Base-by-base conservation (phyloP, 306 rosid genomes). In the Medicago ruthenica region DNA sequence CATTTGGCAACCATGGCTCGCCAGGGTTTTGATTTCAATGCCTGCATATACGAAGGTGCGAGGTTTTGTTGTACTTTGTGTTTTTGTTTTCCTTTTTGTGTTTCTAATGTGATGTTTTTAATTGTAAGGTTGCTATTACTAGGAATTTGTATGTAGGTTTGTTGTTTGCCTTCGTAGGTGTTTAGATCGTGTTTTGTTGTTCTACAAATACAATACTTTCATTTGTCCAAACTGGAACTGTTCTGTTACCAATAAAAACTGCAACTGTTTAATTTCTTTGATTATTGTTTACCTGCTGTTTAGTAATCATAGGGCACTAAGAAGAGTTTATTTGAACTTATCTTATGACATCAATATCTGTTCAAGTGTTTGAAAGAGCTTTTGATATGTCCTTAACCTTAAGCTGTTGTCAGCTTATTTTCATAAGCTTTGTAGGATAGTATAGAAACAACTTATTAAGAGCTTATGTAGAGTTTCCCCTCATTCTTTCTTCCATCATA, bases 21-120 rank as follows among this genome's bases (percentile, higher is more conserved):
- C 44, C 87, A 87, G 76, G 95, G 97, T 68, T 88, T 92, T 61
- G 97, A 94, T 76, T 94, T 94, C 84, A 92, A 90, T 87, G 85
- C 90, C 57, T 90, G 96, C 80, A 81, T 94, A 41, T 87, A 92
- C 53, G 86, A 90, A 48, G 98, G 98, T 94, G 98, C 88, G 81
- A 77, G 81, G 51, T 74, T 81, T 55, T 41, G 15, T 75, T 3
- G 9, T 42, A 18, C 53, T 3, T 34, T 6, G 17, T 57, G 9
- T 62, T 12, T 21, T 36, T 70, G 3, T 50, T 59, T 64, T 79
- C 15, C 36, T 57, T 21, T 16, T 1, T 31, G 40, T 15, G 40
- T 31, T 65, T 27, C 57, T 65, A 31, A 18, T 58, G 73, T 47
- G 51, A 17, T 67, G 22, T 10, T 51, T 62, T 74, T 59, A 59